These are phyloP conservation scores for Ascosphaera apis DNA, from an alignment of 2,329 filamentous ascomycete species.

Conservation along the genomic window DNA sequence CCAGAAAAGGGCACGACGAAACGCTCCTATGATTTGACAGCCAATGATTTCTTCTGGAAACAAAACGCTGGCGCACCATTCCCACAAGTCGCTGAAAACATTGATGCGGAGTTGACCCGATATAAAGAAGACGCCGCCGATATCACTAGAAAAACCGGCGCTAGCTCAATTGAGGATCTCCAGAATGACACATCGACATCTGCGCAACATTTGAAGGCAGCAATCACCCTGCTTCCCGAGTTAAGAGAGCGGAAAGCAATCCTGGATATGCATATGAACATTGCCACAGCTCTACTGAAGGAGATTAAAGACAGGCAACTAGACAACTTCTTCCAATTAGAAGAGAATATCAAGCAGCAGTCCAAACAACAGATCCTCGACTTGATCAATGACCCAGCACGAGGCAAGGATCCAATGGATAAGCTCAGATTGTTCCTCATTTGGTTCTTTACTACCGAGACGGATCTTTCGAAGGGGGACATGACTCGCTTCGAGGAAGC, in stretches of 20 bases:
- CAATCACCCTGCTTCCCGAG: constrained; percentile 79
- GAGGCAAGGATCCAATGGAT: constrained; percentile 64
- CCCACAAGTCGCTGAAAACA: constrained; percentile 88
- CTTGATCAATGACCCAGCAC: constrained; percentile 54
- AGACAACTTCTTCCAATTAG: constrained; percentile 87
- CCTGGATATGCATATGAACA: constrained; percentile 98
- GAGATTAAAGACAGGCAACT: constrained; percentile 89
- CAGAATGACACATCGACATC: constrained; percentile 74
- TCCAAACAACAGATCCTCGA: constrained; percentile 76
- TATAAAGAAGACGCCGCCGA: constrained; percentile 93
- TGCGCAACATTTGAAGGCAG: constrained; percentile 84
- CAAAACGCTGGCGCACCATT: constrained; percentile 81
- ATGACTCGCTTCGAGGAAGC: constrained; percentile 73
- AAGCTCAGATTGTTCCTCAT: constrained; percentile 91
- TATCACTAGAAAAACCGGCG: constrained; percentile 85
- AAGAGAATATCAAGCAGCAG: constrained; percentile 81
- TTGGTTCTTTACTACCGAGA: constrained; percentile 87
- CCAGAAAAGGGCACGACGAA: constrained; percentile 55
- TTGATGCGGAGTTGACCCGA: constrained; percentile 74
- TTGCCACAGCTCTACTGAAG: constrained; percentile 52
- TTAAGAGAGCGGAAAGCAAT: constrained; percentile 77
- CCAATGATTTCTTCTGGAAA: constrained; percentile 90
- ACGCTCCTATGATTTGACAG: constrained; percentile 70
- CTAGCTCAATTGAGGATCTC: constrained; percentile 76
- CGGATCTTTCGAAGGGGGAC: constrained; percentile 60